Percentiles rank a stretch among this genome's conserved stretches.
These are phyloP conservation scores for Byssothecium circinans DNA, from an alignment of 2,329 filamentous ascomycete species.

Conservation along the genomic window DNA sequence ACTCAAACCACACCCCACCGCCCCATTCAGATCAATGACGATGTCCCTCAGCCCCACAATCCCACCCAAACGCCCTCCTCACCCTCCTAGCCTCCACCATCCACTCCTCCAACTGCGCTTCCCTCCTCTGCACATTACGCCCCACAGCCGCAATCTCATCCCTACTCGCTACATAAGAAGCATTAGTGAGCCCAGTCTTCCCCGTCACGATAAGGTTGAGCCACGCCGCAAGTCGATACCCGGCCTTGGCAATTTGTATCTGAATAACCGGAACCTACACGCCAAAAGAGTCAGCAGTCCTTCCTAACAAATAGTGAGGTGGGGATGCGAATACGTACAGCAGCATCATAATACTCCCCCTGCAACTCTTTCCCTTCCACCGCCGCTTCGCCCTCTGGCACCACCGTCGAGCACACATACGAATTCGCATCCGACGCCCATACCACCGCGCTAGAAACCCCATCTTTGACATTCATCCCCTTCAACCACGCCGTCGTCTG, in stretches of 20 bases:
- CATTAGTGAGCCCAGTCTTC: constrained; percentile 17
- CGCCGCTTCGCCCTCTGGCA: constrained; percentile 42
- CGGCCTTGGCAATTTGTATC: constrained; percentile 49
- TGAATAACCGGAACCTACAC: constrained; percentile 39
- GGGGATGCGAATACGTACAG: constrained; percentile 15
- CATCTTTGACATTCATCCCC: constrained; percentile 41
- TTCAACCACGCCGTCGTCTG: constrained; percentile 39
- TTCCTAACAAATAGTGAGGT: too few relatives aligned
- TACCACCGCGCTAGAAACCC: constrained; percentile 39
- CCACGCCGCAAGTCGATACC: constrained; percentile 36
- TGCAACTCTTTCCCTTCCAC: constrained; percentile 44
- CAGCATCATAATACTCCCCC: constrained; percentile 39
- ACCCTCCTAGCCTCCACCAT: constrained; percentile 30
- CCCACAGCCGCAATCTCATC: constrained; percentile 2
- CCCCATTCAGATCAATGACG: too few relatives aligned
- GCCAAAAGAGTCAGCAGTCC: too few relatives aligned
- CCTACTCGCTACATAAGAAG: constrained; percentile 1
- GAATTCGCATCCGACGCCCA: constrained; percentile 50
- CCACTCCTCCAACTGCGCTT: constrained; percentile 27
- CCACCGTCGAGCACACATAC: constrained; percentile 47
- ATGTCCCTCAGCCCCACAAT: constrained; percentile 30
- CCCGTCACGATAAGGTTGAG: constrained; percentile 30
- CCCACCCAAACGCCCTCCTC: constrained; percentile 31
- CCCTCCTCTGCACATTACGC: constrained; percentile 9
- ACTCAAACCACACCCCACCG: too few relatives aligned